These are phyloP conservation scores for Nicotiana undulata DNA, from an alignment of 257 asterid species.

Conservation along the genomic window DNA sequence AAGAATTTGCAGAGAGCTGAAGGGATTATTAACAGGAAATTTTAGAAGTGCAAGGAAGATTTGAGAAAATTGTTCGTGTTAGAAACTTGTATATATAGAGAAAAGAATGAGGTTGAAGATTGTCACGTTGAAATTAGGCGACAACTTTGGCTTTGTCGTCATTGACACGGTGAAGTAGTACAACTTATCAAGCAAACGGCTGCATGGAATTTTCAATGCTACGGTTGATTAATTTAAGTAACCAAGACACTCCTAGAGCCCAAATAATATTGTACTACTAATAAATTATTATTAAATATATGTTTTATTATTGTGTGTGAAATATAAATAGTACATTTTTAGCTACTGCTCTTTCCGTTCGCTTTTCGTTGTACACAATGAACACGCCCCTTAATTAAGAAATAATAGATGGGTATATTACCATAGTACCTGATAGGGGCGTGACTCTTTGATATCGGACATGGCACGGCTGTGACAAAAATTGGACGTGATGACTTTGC, in stretches of 20 bases:
- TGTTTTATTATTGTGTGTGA: too few relatives aligned
- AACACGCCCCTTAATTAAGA: too few relatives aligned
- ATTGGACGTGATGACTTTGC: too few relatives aligned
- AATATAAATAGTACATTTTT: too few relatives aligned
- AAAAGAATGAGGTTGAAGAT: neutral
- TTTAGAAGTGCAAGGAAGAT: neutral
- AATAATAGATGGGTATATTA: too few relatives aligned
- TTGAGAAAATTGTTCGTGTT: neutral
- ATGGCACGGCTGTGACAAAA: too few relatives aligned
- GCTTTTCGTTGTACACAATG: too few relatives aligned
- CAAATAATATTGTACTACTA: neutral
- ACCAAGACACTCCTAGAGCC: neutral
- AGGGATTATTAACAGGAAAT: neutral
- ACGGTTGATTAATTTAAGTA: neutral
- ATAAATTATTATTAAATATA: too few relatives aligned
- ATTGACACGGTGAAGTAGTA: neutral
- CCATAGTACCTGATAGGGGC: too few relatives aligned
- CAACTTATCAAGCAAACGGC: neutral
- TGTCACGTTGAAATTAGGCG: neutral
- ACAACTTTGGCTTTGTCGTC: neutral
- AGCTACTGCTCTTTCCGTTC: too few relatives aligned
- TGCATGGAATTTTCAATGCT: neutral
- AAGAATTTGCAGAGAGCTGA: neutral
- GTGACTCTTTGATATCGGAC: too few relatives aligned
- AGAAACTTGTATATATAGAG: constrained; percentile 3